Percentiles rank a stretch among this genome's conserved stretches.
Conservation (phyloP, 768 basidiomycete species). For the Russula sp. region DNA sequence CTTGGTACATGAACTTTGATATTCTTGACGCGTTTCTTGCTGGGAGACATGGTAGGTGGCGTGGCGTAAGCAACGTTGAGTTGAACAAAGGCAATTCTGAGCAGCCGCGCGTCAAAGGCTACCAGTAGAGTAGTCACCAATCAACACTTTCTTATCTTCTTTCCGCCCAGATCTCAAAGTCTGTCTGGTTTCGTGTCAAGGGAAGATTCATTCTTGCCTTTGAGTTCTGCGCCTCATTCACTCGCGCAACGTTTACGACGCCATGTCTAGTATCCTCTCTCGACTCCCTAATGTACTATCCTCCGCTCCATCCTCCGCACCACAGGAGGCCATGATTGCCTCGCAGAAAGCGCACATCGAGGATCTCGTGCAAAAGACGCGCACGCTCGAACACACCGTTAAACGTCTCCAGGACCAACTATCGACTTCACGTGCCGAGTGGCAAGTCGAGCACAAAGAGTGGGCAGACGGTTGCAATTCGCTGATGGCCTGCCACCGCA, state of each 20-base stretch:
- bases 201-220: not conserved
- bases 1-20: slow-evolving; percentile 65
- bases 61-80: no score
- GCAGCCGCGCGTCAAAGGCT: no score
- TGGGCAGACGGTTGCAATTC: slow-evolving; percentile 62
- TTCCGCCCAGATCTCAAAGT: no score
- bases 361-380: slow-evolving; percentile 65
- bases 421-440: slow-evolving; percentile 41
- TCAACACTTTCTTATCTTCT: no score
- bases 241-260: not conserved
- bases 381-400: slow-evolving; percentile 55
- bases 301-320: slow-evolving; percentile 29
- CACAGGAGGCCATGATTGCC: slow-evolving; percentile 46
- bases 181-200: not conserved
- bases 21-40: slow-evolving; percentile 44
- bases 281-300: slow-evolving; percentile 22
- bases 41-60: slow-evolving; percentile 47
- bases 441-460: slow-evolving; percentile 47
- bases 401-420: slow-evolving; percentile 45
- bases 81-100: not conserved
- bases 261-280: slow-evolving; percentile 12
- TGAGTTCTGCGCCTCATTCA: not conserved
- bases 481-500: slow-evolving; percentile 55
- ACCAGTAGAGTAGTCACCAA: no score
- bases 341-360: slow-evolving; percentile 64